phyloP scores from a whole-genome alignment of 495 filamentous ascomycete genomes.

The Hypomontagnella submonticulosa region DNA sequence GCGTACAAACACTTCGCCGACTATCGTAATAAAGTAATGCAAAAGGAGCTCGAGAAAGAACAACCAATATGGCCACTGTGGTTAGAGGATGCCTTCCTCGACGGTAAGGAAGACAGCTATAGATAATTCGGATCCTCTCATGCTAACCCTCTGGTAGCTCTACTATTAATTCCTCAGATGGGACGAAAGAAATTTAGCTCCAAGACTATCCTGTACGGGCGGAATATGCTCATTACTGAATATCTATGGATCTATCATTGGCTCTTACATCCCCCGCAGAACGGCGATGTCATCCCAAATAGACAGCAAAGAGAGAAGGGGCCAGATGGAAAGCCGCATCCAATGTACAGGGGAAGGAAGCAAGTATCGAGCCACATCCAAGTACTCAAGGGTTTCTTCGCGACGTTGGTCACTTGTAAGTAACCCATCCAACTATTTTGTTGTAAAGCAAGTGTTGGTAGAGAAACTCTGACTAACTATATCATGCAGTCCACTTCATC shows the following conservation, averaged over 20 bases:
- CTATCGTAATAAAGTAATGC: constrained; percentile 75
- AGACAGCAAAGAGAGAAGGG: constrained; percentile 64
- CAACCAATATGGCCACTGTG: constrained; percentile 79
- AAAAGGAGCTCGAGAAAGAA: constrained; percentile 59
- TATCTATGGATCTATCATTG: constrained; percentile 72
- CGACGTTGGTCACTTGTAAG: constrained; percentile 53
- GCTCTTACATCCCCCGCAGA: constrained; percentile 47
- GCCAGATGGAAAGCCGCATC: constrained; percentile 42
- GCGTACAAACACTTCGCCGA: constrained; percentile 69
- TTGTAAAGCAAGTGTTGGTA: not conserved
- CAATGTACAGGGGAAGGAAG: constrained; percentile 67
- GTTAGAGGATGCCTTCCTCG: constrained; percentile 88
- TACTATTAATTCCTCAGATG: constrained; percentile 83
- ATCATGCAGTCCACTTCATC: constrained; percentile 57
- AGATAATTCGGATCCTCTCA: not conserved
- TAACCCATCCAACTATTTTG: constrained; percentile 24
- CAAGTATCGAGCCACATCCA: constrained; percentile 97
- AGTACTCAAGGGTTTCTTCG: constrained; percentile 86
- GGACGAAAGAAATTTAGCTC: constrained; percentile 81
- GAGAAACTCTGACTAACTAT: constrained; percentile 5
- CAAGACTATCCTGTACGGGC: constrained; percentile 77
- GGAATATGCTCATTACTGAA: constrained; percentile 91
- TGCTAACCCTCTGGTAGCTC: constrained; percentile 64
- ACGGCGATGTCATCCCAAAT: constrained; percentile 65
- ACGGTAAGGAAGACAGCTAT: constrained; percentile 68